Percentiles rank a stretch among this genome's conserved stretches.
phyloP scores from a whole-genome alignment of 2,329 filamentous ascomycete genomes.

The Colletotrichum chlorophyti region DNA sequence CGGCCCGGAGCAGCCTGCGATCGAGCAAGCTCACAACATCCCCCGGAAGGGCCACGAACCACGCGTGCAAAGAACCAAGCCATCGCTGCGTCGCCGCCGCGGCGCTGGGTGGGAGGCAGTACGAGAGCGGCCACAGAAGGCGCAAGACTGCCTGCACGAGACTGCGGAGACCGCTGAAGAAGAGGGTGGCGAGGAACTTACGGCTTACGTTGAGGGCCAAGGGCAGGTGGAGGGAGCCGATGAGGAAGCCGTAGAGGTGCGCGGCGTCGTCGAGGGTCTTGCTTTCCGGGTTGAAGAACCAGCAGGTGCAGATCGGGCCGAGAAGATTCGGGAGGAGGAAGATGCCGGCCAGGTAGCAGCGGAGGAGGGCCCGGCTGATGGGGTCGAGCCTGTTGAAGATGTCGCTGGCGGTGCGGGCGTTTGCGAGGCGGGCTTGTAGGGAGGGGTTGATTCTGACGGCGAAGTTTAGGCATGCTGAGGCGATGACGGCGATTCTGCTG shows the following conservation, averaged over 20 bases:
- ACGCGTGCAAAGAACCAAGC: not conserved
- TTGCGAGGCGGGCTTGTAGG: not conserved
- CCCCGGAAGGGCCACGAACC: not conserved
- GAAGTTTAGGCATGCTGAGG: conserved; percentile 7
- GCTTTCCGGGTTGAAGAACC: not conserved
- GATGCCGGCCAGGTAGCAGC: conserved; percentile 10
- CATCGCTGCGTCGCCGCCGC: not conserved
- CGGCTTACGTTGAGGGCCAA: not conserved
- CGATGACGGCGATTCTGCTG: not conserved
- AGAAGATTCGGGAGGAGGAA: conserved; percentile 17
- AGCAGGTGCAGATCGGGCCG: conserved; percentile 6
- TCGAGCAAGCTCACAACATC: not conserved
- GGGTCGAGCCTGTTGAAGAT: not conserved
- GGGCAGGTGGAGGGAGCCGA: conserved; percentile 10
- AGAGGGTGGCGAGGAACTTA: not conserved
- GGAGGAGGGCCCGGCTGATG: conserved; percentile 5
- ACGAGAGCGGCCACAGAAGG: not conserved
- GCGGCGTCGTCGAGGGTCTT: conserved; percentile 2
- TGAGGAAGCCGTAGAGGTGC: conserved; percentile 18
- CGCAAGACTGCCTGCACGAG: not conserved
- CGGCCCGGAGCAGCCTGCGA: not conserved
- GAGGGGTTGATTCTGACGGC: not conserved
- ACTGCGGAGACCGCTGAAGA: not conserved
- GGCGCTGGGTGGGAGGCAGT: not conserved
- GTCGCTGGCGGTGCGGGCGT: not conserved